Evolutionary conservation across 1,284 basidiomycete species (phyloP), one percentile per base, ranked within the genome.

Genomic region (Boletus hoseneyae): DNA sequence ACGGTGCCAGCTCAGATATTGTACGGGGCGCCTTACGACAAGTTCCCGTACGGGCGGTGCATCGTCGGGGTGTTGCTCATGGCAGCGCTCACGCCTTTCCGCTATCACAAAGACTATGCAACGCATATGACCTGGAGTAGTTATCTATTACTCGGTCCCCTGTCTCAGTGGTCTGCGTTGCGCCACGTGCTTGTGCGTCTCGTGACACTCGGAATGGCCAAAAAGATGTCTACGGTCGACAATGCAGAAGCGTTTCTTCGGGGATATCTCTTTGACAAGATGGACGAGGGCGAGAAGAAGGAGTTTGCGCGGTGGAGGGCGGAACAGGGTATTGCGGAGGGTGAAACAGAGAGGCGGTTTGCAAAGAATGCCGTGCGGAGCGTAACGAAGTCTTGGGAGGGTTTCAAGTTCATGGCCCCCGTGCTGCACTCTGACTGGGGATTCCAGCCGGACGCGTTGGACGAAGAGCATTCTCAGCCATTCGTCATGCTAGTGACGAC

Each of bases 341-440:
- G 72, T 2, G 68, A 78, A 50, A 63, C 72, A 38, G 72, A 76
- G 58, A 64, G 66, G 46, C 58, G 62, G 51, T 65, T 78, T 53
- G 76, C 74, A 3, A 58, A 62, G 49, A 74, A 72, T 47, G 64
- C 73, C 50, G 60, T 72, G 45, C 69, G 70, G 45, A 82, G 79
- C 57, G 74, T 80, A 13, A 66, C 70, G 16, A 69, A 61, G 30
- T 69, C 75, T 44, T 82, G 79, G 79, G 72, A 71, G 45, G 82
- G 81, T 2, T 79, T 79, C 56, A 63, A 75, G 53, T 73, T 76
- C 45, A 58, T 73, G 41, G 52, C 73, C 6, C 57, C 66, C 21
- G 63, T 78, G 36, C 63, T 78, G 45, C 77, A 81, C 42, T 73
- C 73, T 21, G 76, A 77, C 50, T 83, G 82, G 82, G 77, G 73